Base-by-base conservation (phyloP, 2,329 filamentous ascomycete species). In the Pseudogymnoascus sp. region DNA sequence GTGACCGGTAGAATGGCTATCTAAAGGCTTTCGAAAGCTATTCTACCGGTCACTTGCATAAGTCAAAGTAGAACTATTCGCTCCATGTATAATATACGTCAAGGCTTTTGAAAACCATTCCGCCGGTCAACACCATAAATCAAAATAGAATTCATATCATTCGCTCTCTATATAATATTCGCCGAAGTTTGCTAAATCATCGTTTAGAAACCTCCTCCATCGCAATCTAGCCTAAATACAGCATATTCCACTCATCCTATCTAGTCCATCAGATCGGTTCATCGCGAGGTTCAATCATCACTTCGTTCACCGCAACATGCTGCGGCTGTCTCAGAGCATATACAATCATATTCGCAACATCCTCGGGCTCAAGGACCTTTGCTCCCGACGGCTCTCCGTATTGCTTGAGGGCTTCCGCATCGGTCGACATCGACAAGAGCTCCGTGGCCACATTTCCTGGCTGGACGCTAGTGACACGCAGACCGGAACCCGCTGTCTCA, bases 251-350 rank as follows among this genome's bases (percentile, higher is more conserved):
- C 6, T 20, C 16, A 47, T 25, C 25, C 14, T 12, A 47, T 25
- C 20, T 1, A n/a, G 6, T 12, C 25, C 7, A 36, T 61, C 61
- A 90, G 64, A 89, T 89, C 9, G 88, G 88, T 75, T 90, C 88
- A 67, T 90, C 88, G 50, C 88, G 77, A 12, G 88, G 88, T 77
- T 91, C 88, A 70, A 93, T 88, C 71, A 93, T 72, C 3, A 93
- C 81, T 76, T 93, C 89, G 66, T 93, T 93, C 1, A 93, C 86
- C 39, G 87, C 83, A 43, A 92, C 88, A 74, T 92, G 86, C 60
- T 82, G 78, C 0, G 89, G 88, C 77, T 92, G 88, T 63, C 81
- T 82, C 16, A 93, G 76, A 1, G 89, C 89, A 73, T 86, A 92
- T 3, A 92, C 79, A 69, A 93, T 90, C 9, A 86, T 81, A 9